Percentiles rank a stretch among this genome's conserved stretches.
Evolutionary conservation across 2,329 filamentous ascomycete species (phyloP).

Genomic region (Grosmannia huntii): DNA sequence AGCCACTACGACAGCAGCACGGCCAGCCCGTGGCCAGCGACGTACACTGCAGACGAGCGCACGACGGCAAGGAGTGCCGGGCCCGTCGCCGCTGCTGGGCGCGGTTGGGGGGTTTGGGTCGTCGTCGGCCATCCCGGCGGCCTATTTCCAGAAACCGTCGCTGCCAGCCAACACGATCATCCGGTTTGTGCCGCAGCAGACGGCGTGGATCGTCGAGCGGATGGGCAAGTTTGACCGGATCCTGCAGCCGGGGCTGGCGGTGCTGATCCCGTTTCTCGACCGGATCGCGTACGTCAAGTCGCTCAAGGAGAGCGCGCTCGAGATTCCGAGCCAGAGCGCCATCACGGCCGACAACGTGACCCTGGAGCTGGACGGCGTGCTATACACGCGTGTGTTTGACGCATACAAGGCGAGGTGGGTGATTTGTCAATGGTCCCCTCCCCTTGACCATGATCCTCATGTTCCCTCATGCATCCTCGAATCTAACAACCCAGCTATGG

Average conservation of each 20-base stretch:
- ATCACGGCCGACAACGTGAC: constrained; percentile 99
- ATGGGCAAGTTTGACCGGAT: constrained; percentile 98
- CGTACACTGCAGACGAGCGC: constrained; percentile 13
- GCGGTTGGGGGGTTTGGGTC: constrained; percentile 16
- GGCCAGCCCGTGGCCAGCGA: not conserved
- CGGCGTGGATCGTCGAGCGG: constrained; percentile 97
- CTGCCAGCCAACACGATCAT: constrained; percentile 89
- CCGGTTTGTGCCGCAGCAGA: constrained; percentile 98
- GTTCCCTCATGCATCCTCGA: too few species aligned
- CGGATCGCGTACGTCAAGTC: constrained; percentile 97
- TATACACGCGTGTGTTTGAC: constrained; percentile 94
- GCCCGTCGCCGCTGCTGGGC: constrained; percentile 15
- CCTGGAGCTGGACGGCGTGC: constrained; percentile 83
- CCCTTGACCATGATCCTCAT: too few species aligned
- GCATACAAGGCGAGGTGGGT: constrained; percentile 88
- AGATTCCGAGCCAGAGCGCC: constrained; percentile 94
- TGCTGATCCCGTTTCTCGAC: constrained; percentile 83
- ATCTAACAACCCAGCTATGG: constrained; percentile 90
- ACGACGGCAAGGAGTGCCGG: constrained; percentile 11
- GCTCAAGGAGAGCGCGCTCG: constrained; percentile 88
- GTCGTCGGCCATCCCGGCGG: constrained; percentile 33
- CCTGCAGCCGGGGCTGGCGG: constrained; percentile 77
- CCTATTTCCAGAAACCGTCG: constrained; percentile 66
- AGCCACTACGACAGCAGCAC: not conserved
- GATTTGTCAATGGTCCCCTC: too few species aligned